A percentile compares a stretch with the other conserved stretches of the same genome.
Conservation (phyloP, 805 yeast genomes). For the Monosporozyma unispora region DNA sequence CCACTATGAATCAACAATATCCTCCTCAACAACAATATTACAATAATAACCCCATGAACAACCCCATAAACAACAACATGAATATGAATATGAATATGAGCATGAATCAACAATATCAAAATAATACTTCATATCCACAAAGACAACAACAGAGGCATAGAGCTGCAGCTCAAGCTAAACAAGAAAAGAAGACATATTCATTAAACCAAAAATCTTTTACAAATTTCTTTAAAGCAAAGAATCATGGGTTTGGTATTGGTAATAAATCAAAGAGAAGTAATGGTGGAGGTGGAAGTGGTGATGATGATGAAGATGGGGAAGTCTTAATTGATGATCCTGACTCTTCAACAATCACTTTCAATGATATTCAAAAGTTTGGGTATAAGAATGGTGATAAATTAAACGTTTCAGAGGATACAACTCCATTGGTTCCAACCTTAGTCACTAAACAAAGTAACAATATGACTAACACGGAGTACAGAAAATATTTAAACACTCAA, state of each 20-base stretch:
- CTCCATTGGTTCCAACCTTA: conserved; percentile 70
- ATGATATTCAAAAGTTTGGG: conserved; percentile 53
- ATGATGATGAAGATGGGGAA: conserved; percentile 34
- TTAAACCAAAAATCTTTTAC: conserved; percentile 18
- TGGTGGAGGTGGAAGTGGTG: conserved; percentile 28
- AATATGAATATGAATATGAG: background rate
- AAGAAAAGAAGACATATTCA: conserved; percentile 15
- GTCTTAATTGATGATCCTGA: conserved; percentile 25
- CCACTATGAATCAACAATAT: background rate
- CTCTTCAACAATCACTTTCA: conserved; percentile 43
- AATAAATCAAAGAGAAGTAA: conserved; percentile 4
- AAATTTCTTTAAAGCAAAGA: conserved; percentile 18
- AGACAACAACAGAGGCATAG: conserved; percentile 5
- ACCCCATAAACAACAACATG: conserved; percentile 11
- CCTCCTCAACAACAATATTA: background rate
- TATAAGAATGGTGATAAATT: conserved; percentile 55
- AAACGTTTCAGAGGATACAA: conserved; percentile 47
- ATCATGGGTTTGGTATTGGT: conserved; percentile 9
- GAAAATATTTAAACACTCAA: conserved; percentile 61
- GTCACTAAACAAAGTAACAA: conserved; percentile 30
- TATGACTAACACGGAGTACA: conserved; percentile 48
- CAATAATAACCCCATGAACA: background rate
- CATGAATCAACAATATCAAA: background rate
- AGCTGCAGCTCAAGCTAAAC: background rate
- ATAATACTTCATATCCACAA: conserved; percentile 5